Percentiles rank a stretch among this genome's conserved stretches.
Evolutionary conservation across 441 rosid species (phyloP).

Genomic region (Erodium chrysanthum): DNA sequence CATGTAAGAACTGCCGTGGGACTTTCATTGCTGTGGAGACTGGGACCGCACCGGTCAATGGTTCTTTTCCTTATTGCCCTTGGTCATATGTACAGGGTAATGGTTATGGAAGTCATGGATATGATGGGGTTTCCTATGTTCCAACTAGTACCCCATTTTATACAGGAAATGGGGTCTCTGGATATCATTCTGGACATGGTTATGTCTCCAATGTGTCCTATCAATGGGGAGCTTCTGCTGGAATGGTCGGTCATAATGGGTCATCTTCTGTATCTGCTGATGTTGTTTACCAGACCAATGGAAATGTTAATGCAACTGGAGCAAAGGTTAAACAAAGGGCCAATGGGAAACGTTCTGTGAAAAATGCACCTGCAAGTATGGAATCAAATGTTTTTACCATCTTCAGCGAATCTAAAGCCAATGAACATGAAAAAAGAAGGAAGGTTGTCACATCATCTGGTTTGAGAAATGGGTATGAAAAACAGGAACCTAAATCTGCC

Average conservation of each 20-base stretch:
- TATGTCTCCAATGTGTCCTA: conserved; percentile 63
- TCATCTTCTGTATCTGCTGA: conserved; percentile 38
- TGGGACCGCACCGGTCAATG: conserved; percentile 79
- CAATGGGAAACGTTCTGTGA: conserved; percentile 40
- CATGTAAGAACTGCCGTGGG: conserved; percentile 97
- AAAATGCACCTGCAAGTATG: conserved; percentile 23
- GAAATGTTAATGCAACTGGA: conserved; percentile 33
- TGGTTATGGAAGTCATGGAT: conserved; percentile 64
- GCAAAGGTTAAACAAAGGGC: conserved; percentile 36
- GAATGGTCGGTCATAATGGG: conserved; percentile 45
- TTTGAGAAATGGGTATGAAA: conserved; percentile 43
- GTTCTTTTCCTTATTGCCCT: conserved; percentile 69
- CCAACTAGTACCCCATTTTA: conserved; percentile 49
- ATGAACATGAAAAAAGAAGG: conserved; percentile 69
- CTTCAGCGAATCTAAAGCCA: conserved; percentile 34
- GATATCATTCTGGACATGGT: conserved; percentile 65
- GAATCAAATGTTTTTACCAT: conserved; percentile 26
- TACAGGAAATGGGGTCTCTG: conserved; percentile 45
- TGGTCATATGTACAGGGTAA: conserved; percentile 54
- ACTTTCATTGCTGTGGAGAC: conserved; percentile 89
- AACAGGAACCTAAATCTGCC: conserved; percentile 29
- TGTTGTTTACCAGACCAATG: conserved; percentile 45
- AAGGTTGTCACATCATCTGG: conserved; percentile 38
- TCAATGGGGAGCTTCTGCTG: conserved; percentile 65
- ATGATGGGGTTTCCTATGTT: conserved; percentile 59